Percentiles rank a stretch among this genome's conserved stretches.
These are phyloP conservation scores for Chimonanthus praecox DNA, from an alignment of 164 flowering plant species.

Conservation along the genomic window DNA sequence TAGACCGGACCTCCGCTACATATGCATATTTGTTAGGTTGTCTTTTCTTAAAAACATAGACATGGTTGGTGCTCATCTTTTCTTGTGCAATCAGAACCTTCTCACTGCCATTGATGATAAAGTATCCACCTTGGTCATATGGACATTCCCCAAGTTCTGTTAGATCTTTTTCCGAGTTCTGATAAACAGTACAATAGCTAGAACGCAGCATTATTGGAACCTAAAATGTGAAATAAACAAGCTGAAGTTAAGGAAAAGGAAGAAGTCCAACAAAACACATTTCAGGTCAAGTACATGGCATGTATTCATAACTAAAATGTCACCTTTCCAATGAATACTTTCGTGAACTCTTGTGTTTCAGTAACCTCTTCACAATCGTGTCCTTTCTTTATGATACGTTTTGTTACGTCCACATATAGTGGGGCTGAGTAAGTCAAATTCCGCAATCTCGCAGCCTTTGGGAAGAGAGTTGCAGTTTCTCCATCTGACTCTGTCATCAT, in stretches of 20 bases:
- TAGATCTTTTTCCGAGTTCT: constrained; percentile 90
- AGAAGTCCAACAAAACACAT: neutral
- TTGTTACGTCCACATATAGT: constrained; percentile 88
- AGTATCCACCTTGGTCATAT: constrained; percentile 97
- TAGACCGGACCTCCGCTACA: constrained; percentile 93
- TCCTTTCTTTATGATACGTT: constrained; percentile 85
- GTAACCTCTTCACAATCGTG: constrained; percentile 93
- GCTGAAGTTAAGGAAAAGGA: neutral
- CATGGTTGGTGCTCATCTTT: constrained; percentile 99
- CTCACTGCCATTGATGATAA: constrained; percentile 97
- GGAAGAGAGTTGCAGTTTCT: constrained; percentile 93
- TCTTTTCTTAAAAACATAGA: constrained; percentile 94
- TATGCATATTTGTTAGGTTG: constrained; percentile 98
- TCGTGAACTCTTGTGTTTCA: constrained; percentile 88
- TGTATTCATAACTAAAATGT: constrained; percentile 13
- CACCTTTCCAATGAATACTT: constrained; percentile 97
- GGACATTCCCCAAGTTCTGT: constrained; percentile 99
- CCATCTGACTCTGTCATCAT: constrained; percentile 99
- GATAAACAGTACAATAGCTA: constrained; percentile 86
- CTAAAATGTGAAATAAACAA: constrained; percentile 24
- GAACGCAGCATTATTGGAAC: constrained; percentile 99
- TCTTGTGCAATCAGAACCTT: constrained; percentile 97
- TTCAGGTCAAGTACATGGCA: neutral
- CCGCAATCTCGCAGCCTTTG: constrained; percentile 93
- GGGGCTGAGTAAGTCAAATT: constrained; percentile 95